Base-by-base conservation (phyloP, 2,329 filamentous ascomycete species). In the Fusarium hainanense region DNA sequence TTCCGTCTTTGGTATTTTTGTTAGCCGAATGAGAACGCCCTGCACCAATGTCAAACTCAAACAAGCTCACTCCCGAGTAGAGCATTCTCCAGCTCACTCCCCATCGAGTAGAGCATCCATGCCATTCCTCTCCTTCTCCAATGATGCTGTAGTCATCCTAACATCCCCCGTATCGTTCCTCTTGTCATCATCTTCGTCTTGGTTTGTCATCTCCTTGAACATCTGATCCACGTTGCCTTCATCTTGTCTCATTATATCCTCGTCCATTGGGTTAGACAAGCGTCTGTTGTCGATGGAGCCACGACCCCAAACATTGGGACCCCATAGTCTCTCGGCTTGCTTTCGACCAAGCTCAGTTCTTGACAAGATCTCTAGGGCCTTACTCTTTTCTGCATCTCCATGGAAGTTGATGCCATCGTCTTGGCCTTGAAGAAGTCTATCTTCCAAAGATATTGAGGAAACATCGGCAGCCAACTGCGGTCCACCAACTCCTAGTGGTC, bases 191-290 rank as follows among this genome's bases (percentile, higher is more conserved):
- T 84, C 82, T 7, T 86, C 85, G 18, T 85, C 83, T 59, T 84
- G 81, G 61, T 87, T 86, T 6, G 85, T 86, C 68, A 88, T 81
- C 44, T 87, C 85, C 46, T 84, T 80, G 73, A 88, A 87, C 84
- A 88, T 87, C 68, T 83, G 84, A 58, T 87, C 84, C 6, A 85
- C 84, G 27, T 83, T 85, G 44, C 80, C 81, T 20, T 85, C 84
- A 37, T 83, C 82, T 7, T 77, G 72, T 57, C 77, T 80, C 65
- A 76, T 75, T 57, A 76, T 66, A n/a, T 76, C 75, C 41, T 77
- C 76, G 27, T 70, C 68, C 52, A 77, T 71, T 9, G 72, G 70
- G 12, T 59, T 65, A 0, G 77, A 74, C 48, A 79, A 71, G 12
- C 76, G 73, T 46, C 73, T 70, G 23, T 62, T 20, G 18, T 41